Percentiles rank a stretch among this genome's conserved stretches.
phyloP scores from a whole-genome alignment of 768 basidiomycete species.

The Terana coerulea region DNA sequence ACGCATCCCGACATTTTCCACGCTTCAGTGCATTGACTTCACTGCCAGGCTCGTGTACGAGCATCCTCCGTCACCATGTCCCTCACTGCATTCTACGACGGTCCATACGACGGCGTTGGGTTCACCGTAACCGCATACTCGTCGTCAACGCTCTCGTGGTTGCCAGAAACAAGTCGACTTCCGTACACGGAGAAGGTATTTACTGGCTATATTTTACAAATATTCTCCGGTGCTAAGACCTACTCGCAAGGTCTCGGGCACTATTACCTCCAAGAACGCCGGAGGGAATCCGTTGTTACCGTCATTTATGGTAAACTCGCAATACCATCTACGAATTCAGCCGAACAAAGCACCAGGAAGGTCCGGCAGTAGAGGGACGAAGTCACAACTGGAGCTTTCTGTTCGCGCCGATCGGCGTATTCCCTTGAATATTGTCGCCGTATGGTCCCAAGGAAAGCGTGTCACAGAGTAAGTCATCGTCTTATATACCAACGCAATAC shows the following conservation, averaged over 20 bases:
- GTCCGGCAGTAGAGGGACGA: conserved; percentile 20
- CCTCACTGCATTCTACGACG: conserved; percentile 69
- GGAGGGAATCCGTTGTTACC: conserved; percentile 83
- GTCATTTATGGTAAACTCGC: conserved; percentile 88
- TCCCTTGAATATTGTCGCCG: conserved; percentile 67
- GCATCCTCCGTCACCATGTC: conserved; percentile 29
- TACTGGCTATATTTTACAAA: not conserved
- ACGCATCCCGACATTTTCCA: conserved; percentile 1
- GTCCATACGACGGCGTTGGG: conserved; percentile 51
- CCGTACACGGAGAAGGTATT: conserved; percentile 25
- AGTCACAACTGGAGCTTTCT: conserved; percentile 40
- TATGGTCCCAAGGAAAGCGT: conserved; percentile 75
- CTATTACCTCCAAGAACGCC: conserved; percentile 64
- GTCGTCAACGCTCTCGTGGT: conserved; percentile 26
- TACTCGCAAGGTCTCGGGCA: conserved; percentile 48
- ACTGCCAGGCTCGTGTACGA: not conserved
- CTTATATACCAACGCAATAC: not conserved
- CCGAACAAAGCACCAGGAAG: conserved; percentile 22
- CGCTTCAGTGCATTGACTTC: not conserved
- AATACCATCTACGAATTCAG: conserved; percentile 68
- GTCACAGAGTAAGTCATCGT: conserved; percentile 61
- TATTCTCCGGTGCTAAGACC: not conserved
- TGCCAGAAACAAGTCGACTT: conserved; percentile 13
- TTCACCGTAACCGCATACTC: conserved; percentile 69
- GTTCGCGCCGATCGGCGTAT: conserved; percentile 59